Evolutionary conservation across 257 asterid genomes (phyloP).

Genomic region (Solanum boliviense): DNA sequence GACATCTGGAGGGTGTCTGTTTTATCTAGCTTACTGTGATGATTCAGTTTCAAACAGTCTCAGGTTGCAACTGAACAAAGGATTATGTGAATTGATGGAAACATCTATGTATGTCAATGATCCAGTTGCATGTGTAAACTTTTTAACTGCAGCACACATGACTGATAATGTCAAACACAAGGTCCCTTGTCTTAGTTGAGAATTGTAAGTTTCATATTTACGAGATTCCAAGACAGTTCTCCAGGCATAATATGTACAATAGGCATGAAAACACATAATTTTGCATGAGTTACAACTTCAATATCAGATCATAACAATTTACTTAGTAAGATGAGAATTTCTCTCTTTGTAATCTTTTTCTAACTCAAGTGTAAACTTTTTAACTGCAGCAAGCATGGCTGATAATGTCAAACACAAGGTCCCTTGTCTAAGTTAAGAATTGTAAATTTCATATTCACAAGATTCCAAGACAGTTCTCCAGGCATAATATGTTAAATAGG

Average conservation of each 20-base stretch:
- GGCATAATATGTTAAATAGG: not conserved
- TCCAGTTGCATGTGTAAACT: not conserved
- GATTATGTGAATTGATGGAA: not conserved
- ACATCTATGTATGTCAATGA: not conserved
- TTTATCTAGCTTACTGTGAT: not conserved
- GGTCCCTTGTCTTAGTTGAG: not conserved
- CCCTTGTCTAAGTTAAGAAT: not conserved
- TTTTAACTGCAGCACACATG: not conserved
- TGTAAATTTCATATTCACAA: not conserved
- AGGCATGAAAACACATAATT: not conserved
- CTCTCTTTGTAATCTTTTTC: not conserved
- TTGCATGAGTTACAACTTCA: not conserved
- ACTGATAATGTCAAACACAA: not conserved
- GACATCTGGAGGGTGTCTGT: not conserved
- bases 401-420: not conserved
- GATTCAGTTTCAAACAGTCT: not conserved
- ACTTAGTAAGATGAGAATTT: not conserved
- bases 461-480: not conserved
- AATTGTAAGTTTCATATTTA: not conserved
- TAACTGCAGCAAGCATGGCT: not conserved
- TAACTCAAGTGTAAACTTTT: not conserved
- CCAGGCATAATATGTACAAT: not conserved
- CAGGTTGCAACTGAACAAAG: not conserved
- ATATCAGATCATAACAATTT: not conserved
- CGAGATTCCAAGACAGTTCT: not conserved